Evolutionary conservation across 192 early-diverging fungal genomes (phyloP), one percentile per base, ranked within the genome.

Genomic region (Gonapodya sp.): DNA sequence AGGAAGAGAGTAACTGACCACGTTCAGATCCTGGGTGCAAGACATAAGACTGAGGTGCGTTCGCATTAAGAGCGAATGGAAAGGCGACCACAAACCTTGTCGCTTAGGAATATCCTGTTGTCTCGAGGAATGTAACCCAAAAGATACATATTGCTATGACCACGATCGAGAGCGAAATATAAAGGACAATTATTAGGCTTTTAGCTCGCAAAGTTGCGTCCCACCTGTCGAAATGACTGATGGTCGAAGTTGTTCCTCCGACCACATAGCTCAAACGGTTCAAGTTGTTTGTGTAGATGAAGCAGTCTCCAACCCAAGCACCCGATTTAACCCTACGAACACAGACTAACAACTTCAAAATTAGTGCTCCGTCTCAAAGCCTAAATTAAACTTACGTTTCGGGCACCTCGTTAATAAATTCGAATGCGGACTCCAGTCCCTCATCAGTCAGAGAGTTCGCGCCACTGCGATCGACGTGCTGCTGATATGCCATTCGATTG

Each of bases 301-400:
- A 98, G 84, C 97, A 98, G 86, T 99, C 98, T 73, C 98, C 98
- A 73, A 98, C 94, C 98, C 98, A 99, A 82, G 89, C 90, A 33
- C 97, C 98, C 1, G 96, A 96, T 82, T 94, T 93, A 35, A 99
- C 92, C 75, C 94, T 94, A 84, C 16, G 73, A 72, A 72, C 64
- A 30, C 16, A 72, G 16, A 30, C 30, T 30, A 72, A 30, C 30
- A 30, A 72, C 16, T 30, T 16, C 16, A 18, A 30, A 18, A 14
- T 31, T 77, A 33, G 8, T 8, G 46, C 46, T 64, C 46, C 46
- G 24, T 64, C 24, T 64, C 24, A 16, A 24, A 8, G 46, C 8
- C 46, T 16, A 64, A 77, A 34, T 31, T 46, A 81, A 72, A 73
- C 87, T 36, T 84, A 94, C 86, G 87, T 89, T 84, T 98, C 97